Base-by-base conservation (phyloP, 176 grass and related monocot genomes). In the Avena insularis region DNA sequence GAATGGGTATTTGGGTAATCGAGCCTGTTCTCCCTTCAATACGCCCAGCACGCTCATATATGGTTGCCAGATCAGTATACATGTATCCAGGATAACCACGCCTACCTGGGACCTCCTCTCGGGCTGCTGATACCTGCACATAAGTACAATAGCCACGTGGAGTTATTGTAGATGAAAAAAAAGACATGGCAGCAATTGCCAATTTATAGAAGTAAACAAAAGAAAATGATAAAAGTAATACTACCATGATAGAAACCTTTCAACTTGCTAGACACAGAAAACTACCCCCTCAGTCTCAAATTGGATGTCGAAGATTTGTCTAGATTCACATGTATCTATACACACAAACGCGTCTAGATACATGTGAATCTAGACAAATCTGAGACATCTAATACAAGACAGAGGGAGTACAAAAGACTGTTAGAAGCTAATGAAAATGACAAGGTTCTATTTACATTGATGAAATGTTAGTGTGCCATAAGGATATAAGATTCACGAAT, bases 31-130 rank as follows among this genome's bases (percentile, higher is more conserved):
- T 92, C 88, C 97, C 97, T 86, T 99, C 97, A 85, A 99, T 99
- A 93, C 97, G 94, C 60, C 97, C 97, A 87, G 97, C 97, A 75
- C 97, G 94, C 85, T 99, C 97, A 87, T 96, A 99, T 91, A 99
- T 99, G 33, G 97, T 99, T 58, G 97, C 97, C 67, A 99, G 86
- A 93, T 99, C 97, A 49, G 97, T 99, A 83, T 99, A 99, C 97
- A 99, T 99, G 83, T 99, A 99, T 61, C 97, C 97, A 81, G 97
- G 97, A 91, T 99, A 99, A 85, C 97, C 97, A 93, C 97, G 97
- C 80, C 97, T 90, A 90, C 97, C 97, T 48, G 97, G 97, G 38
- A 99, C 97, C 87, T 99, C 97, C 84, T 99, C 97, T 89, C 97
- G 87, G 63, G 97, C 97, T 33, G 97, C 97, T 80, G 97, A 99